Percentiles rank a stretch among this genome's conserved stretches.
Conservation (phyloP, 495 filamentous ascomycete genomes). For the Penicillium verhagenii region DNA sequence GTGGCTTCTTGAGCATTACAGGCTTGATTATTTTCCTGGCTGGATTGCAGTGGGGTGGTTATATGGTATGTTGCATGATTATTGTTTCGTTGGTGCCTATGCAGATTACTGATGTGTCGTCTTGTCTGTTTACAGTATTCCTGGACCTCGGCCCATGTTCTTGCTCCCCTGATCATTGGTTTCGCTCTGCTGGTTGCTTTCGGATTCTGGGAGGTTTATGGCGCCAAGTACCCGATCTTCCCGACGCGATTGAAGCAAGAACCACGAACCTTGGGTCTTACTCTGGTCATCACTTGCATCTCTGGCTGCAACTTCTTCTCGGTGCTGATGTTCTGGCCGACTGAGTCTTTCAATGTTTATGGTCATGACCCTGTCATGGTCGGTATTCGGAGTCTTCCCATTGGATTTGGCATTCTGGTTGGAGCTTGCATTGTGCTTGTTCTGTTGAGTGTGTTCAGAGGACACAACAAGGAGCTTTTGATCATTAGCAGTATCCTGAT, state of each 20-base stretch:
- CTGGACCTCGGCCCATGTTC: slow-evolving; percentile 58
- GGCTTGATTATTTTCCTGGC: slow-evolving; percentile 66
- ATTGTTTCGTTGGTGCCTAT: neutral
- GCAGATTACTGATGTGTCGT: neutral
- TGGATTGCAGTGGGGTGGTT: slow-evolving; percentile 67
- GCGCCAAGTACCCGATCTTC: slow-evolving; percentile 64
- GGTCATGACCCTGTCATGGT: slow-evolving; percentile 67
- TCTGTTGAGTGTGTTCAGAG: slow-evolving; percentile 59
- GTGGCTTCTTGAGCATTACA: slow-evolving; percentile 63
- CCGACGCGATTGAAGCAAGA: slow-evolving; percentile 61
- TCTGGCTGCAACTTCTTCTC: slow-evolving; percentile 76
- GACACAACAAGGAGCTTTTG: slow-evolving; percentile 62
- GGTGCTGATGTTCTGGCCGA: slow-evolving; percentile 72
- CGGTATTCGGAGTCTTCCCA: slow-evolving; percentile 63
- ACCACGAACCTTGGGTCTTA: slow-evolving; percentile 61
- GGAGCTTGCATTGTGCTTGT: slow-evolving; percentile 63
- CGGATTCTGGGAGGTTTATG: slow-evolving; percentile 59
- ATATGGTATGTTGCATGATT: slow-evolving; percentile 45
- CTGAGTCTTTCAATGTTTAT: slow-evolving; percentile 72
- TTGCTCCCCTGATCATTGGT: slow-evolving; percentile 59
- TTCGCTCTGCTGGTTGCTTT: slow-evolving; percentile 54
- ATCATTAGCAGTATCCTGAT: slow-evolving; percentile 61
- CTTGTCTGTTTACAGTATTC: slow-evolving; percentile 40
- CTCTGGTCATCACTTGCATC: slow-evolving; percentile 70
- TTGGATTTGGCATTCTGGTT: slow-evolving; percentile 61